Base-by-base conservation (phyloP, 2,329 filamentous ascomycete species). In the Aureobasidium leucospermi region DNA sequence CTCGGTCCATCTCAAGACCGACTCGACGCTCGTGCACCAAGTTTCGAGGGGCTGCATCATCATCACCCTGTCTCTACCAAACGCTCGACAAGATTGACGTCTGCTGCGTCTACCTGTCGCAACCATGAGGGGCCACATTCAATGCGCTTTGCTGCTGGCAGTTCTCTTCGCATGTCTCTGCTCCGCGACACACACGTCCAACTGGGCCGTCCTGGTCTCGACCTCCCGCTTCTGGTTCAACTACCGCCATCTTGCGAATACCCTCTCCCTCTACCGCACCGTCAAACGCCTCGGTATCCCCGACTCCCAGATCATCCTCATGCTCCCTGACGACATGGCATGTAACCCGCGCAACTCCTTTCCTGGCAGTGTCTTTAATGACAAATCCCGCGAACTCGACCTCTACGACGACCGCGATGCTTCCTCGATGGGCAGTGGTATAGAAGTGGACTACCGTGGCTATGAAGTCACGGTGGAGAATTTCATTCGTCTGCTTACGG, bases 211-310 rank as follows among this genome's bases (percentile, higher is more conserved):
- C 63, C 86, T 99, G n/a, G 94, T 99, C 61, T 94, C 89, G 65
- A 99, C 94, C 6, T 99, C 94, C 57, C 89, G 94, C 58, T 99
- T 99, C 81, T 99, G 94, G 94, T 99, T 99, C 85, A 99, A 99
- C 78, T 99, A 99, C 76, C 89, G 94, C 60, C 94, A 99, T 74
- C 87, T 99, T 56, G 92, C 94, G 74, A 99, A 99, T 77, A 94
- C 96, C 16, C 85, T 99, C 62, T 96, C 93, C 61, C 86, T 99
- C 64, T 99, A 99, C 77, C 90, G 94, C 61, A 99, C 94, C 60
- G 94, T 99, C 64, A 99, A 99, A 78, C 89, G 94, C 11, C 85
- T 99, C 39, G 94, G 94, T 49, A 99, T 99, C 62, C 94, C 94
- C 38, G 94, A 99, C 75, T 96, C 90, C 55, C 94, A 99, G 73